Base-by-base conservation (phyloP, 2,329 filamentous ascomycete species). In the Bipolaris sorokiniana region DNA sequence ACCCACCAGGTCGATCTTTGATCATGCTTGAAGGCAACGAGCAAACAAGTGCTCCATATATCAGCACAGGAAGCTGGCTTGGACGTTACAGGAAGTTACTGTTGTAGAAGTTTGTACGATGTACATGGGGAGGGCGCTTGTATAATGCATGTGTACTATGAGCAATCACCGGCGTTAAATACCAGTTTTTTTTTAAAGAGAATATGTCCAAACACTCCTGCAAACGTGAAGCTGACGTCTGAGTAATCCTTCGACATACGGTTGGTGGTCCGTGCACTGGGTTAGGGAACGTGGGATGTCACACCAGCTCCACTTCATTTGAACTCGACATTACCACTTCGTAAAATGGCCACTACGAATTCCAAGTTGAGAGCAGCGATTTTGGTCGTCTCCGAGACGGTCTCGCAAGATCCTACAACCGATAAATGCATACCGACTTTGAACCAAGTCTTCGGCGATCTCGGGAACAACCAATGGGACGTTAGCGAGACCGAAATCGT, bases 381-480 rank as follows among this genome's bases (percentile, higher is more conserved):
- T 47, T 83, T 99, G 51, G 84, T 98, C 64, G 84, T 99, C 37
- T 98, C 95, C 1, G 96, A 96, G 48, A 99, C 95, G 5, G 95
- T 93, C 5, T 87, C 88, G 7, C 83, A 86, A 65, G 89, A 97
- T 74, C 86, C 91, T 0, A 87, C 89, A 3, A 88, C 91, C 1
- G 95, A 99, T 78, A 86, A 86, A 61, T 89, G 91, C 7, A 86
- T 86, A 5, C 81, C 82, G 1, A 81, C 85, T 9, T 82, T 99
- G 4, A 82, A 85, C 46, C 81, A 88, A 50, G 87, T 92, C 13
- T 88, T 99, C 63, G 79, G 83, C 3, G 79, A 83, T 3, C 85
- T 90, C 58, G 90, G 88, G 11, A 83, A 81, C 3, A 85, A 83
- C 16, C 86, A 86, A 76, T 99, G 94, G 94, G 79, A 84, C 10